Base-by-base conservation (phyloP, 176 grass and related monocot genomes). In the Metroxylon sagu region DNA sequence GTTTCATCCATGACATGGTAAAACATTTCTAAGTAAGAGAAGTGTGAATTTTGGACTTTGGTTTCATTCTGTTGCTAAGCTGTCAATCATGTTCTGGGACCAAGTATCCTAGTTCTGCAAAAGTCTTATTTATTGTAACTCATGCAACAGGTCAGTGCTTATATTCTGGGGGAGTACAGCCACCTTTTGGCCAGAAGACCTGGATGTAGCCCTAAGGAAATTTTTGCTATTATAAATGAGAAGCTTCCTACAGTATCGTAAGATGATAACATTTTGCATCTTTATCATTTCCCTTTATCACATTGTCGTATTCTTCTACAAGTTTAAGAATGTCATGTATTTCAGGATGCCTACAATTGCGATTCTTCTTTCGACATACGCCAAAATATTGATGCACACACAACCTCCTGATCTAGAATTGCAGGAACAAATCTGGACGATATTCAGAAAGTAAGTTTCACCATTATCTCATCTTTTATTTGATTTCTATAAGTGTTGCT, bases 131-230 rank as follows among this genome's bases (percentile, higher is more conserved):
- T 64, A 65, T 43, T 43, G 35, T 79, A 71, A 54, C 14, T 6
- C 29, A 74, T 53, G n/a, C 63, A 83, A 70, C 66, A 98, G 93
- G 81, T 98, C 18, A 91, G 93, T 76, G 84, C 93, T 50, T 98
- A 98, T 83, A 84, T 98, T 82, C 80, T 98, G 76, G 93, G 93
- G 68, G 93, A 98, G 76, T 98, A 92, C 68, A 85, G 93, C 71
- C 93, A 98, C 76, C 84, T 92, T 80, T 92, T 98, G 84, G 79
- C 79, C 63, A 81, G 61, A 69, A 82, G 86, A 75, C 87, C 93
- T 72, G 79, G 93, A 52, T 92, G 93, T 79, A 92, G 81, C 55
- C 93, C 93, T 56, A 98, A 98, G 78, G 93, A 98, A 67, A 78
- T 98, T 54, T 98, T 98, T 68, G 29, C 77, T 71, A 77, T 92